Base-by-base conservation (phyloP, 805 yeast species). In the Pichia nakasei region DNA sequence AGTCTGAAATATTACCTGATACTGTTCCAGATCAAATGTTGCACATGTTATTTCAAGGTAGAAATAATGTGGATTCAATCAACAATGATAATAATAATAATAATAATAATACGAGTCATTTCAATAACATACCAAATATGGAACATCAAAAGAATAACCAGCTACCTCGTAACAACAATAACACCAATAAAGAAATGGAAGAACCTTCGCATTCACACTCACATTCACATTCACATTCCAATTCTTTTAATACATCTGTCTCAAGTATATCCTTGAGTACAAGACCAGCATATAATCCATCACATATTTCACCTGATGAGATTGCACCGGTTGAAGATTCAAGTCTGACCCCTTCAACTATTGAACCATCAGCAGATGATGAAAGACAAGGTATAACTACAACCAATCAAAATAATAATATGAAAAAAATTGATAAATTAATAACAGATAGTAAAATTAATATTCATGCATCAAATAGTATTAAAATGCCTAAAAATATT, bases 401-500 rank as follows among this genome's bases (percentile, higher is more conserved):
- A 18, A 43, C 47, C n/a, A 46, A 49, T 35, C 37, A 48, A 26
- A 50, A 48, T 21, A 48, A 50, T 22, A 48, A 47, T 29, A 47
- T 45, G 20, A 48, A 44, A 22, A 42, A 38, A 15, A 41, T 38
- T 1, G 38, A 48, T 32, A 46, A 52, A 43, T 48, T 53, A 11
- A 44, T 50, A n/a, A 36, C 53, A 60, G 48, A 72, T 61, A 54
- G 54, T 33, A 38, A 41, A 8, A 57, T 61, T 19, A 47, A 55
- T 22, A 57, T 61, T 9, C 66, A 61, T 41, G 64, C 66, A 2
- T 61, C 63, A 3, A 48, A 47, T 26, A 54, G 55, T 3, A 54
- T 77, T 1, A 64, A 63, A 38, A 74, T 76, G 79, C 81, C 81
- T 2, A 57, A 68, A 4, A 62, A 68, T 11, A 68, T 76, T n/a